Evolutionary conservation across 495 filamentous ascomycete species (phyloP).

Genomic region (Podospora didyma): DNA sequence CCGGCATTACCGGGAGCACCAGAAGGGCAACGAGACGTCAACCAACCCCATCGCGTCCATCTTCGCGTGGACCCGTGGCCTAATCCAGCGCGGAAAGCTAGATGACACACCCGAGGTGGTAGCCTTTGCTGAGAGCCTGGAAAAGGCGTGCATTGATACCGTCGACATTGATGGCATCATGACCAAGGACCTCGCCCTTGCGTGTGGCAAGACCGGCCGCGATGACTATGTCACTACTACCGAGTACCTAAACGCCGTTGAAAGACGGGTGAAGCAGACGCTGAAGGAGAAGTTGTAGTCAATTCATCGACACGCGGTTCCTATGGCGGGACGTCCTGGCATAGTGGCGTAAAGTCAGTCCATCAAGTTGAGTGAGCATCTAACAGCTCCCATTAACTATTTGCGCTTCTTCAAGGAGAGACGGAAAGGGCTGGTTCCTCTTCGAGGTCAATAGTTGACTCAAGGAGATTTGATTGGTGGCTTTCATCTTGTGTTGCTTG

Average conservation of each 20-base stretch:
- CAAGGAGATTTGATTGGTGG: too few species aligned
- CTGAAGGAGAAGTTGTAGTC: slow-evolving; percentile 50
- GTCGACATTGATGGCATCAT: slow-evolving; percentile 93
- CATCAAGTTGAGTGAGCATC: too few species aligned
- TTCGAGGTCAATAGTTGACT: too few species aligned
- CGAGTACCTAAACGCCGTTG: slow-evolving; percentile 86
- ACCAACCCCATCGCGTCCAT: slow-evolving; percentile 99
- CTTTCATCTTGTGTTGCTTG: too few species aligned
- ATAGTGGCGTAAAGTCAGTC: too few species aligned
- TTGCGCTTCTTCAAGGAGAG: too few species aligned
- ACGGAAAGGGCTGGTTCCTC: too few species aligned
- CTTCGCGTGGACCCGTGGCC: slow-evolving; percentile 96
- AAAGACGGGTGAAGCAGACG: slow-evolving; percentile 68
- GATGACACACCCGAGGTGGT: slow-evolving; percentile 86
- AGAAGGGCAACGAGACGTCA: slow-evolving; percentile 92
- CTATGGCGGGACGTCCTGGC: too few species aligned
- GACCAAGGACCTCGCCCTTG: slow-evolving; percentile 96
- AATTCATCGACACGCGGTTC: not conserved
- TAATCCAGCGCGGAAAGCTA: slow-evolving; percentile 87
- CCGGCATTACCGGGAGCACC: slow-evolving; percentile 96
- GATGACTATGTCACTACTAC: slow-evolving; percentile 82
- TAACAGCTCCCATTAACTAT: too few species aligned
- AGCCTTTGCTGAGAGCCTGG: slow-evolving; percentile 82
- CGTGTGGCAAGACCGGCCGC: slow-evolving; percentile 78
- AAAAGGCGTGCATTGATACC: slow-evolving; percentile 90